Evolutionary conservation across 352 stramenopile species (phyloP).

Genomic region (Thraustotheca clavata): DNA sequence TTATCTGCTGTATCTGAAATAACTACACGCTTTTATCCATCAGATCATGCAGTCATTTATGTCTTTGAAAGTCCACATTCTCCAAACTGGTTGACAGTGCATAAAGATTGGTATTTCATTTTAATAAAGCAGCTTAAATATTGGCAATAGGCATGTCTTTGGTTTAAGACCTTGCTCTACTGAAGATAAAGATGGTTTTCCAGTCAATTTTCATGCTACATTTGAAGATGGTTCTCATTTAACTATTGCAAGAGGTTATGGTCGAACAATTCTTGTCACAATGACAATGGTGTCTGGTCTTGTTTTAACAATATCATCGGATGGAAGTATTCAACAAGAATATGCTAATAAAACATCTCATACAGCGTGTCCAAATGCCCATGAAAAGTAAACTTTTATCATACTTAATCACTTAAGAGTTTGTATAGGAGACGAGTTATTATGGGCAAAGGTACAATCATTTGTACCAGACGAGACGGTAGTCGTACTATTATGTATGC

Average conservation of each 20-base stretch:
- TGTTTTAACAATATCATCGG: constrained; percentile 42
- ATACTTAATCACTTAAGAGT: background rate
- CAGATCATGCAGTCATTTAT: constrained; percentile 55
- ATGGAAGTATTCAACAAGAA: constrained; percentile 44
- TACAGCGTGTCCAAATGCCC: background rate
- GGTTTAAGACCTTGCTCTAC: constrained; percentile 32
- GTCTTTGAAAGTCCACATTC: constrained; percentile 37
- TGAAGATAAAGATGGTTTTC: constrained; percentile 2
- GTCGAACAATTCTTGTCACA: constrained; percentile 32
- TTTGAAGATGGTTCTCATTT: constrained; percentile 47
- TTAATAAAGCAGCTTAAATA: background rate
- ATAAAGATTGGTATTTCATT: constrained; percentile 36
- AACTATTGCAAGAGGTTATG: constrained; percentile 32
- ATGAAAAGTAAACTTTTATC: constrained; percentile 12
- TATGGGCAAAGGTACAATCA: constrained; percentile 42
- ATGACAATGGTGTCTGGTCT: constrained; percentile 48
- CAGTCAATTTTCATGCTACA: constrained; percentile 43
- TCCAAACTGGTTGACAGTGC: constrained; percentile 53
- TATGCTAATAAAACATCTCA: constrained; percentile 6
- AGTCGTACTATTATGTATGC: constrained; percentile 37
- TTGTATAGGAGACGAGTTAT: constrained; percentile 35
- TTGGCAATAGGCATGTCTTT: constrained; percentile 39
- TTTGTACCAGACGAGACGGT: constrained; percentile 36
- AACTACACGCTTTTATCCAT: constrained; percentile 45
- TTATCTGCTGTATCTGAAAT: constrained; percentile 37